Conservation (phyloP, 1,284 basidiomycete species). For the Cryptococcus amylolentus region DNA sequence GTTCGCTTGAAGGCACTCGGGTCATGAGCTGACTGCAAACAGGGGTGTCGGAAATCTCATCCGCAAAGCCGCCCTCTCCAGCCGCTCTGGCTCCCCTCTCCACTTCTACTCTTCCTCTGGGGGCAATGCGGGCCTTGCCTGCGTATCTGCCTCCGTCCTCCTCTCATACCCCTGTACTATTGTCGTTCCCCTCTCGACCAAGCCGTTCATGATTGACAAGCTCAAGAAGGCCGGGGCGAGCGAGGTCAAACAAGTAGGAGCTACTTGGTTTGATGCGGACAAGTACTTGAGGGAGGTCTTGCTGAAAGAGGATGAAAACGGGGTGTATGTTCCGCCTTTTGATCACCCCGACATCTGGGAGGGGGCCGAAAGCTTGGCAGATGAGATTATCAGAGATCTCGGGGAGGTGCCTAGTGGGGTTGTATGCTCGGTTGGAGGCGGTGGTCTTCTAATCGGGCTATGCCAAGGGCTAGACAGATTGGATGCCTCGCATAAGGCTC, state of each 20-base stretch:
- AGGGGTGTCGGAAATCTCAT: slow-evolving; percentile 34
- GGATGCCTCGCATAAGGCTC: slow-evolving; percentile 1
- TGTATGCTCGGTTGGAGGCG: slow-evolving; percentile 31
- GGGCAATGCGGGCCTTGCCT: slow-evolving; percentile 34
- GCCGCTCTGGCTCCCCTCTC: slow-evolving; percentile 8
- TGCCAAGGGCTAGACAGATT: slow-evolving; percentile 17
- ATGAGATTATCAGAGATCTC: slow-evolving; percentile 20
- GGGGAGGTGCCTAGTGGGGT: slow-evolving; percentile 13
- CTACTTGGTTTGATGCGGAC: slow-evolving; percentile 27
- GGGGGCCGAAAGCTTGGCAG: slow-evolving; percentile 21
- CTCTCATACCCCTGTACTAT: slow-evolving; percentile 23
- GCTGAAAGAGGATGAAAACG: slow-evolving; percentile 13
- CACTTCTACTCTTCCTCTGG: slow-evolving; percentile 32
- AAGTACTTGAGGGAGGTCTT: slow-evolving; percentile 17
- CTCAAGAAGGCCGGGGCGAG: slow-evolving; percentile 20
- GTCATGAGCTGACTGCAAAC: not conserved
- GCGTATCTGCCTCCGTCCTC: slow-evolving; percentile 18
- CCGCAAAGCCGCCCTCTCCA: slow-evolving; percentile 8
- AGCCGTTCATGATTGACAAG: slow-evolving; percentile 25
- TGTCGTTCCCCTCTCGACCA: slow-evolving; percentile 24
- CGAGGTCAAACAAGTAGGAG: slow-evolving; percentile 22
- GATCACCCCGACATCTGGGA: slow-evolving; percentile 26
- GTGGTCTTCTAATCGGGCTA: slow-evolving; percentile 27
- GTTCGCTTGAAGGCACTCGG: not conserved
- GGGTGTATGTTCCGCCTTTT: slow-evolving; percentile 32